Evolutionary conservation across 1,139 yeast species (phyloP).

Genomic region (Blastobotrys arbuscula): DNA sequence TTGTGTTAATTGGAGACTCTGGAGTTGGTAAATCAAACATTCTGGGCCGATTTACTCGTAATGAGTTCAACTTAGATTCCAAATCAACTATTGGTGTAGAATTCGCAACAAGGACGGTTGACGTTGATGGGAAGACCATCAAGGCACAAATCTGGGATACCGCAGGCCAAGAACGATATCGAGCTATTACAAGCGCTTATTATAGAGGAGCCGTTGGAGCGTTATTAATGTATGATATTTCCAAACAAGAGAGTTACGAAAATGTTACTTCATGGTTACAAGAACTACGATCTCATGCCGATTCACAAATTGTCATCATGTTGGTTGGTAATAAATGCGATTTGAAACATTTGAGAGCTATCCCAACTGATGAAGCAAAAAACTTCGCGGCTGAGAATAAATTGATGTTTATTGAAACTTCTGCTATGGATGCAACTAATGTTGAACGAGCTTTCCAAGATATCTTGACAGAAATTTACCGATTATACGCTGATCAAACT

Average conservation of each 20-base stretch:
- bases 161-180: constrained; percentile 97
- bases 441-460: constrained; percentile 94
- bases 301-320: constrained; percentile 93
- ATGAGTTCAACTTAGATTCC: constrained; percentile 91
- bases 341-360: constrained; percentile 91
- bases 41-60: constrained; percentile 87
- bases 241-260: constrained; percentile 89
- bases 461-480: constrained; percentile 85
- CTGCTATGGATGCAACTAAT: constrained; percentile 90
- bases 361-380: constrained; percentile 96
- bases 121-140: constrained; percentile 89
- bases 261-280: constrained; percentile 92
- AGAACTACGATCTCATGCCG: constrained; percentile 95
- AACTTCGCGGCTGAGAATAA: constrained; percentile 91
- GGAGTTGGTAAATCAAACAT: constrained; percentile 97
- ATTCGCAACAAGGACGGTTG: constrained; percentile 93
- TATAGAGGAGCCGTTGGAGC: constrained; percentile 99
- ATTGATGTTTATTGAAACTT: constrained; percentile 92
- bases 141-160: constrained; percentile 99
- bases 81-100: constrained; percentile 97
- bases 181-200: constrained; percentile 96
- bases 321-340: constrained; percentile 96
- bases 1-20: constrained; percentile 94
- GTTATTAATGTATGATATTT: constrained; percentile 87
- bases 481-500: constrained; percentile 56